These are phyloP conservation scores for Hericium rajendrae DNA, from an alignment of 768 basidiomycete species.

Conservation along the genomic window DNA sequence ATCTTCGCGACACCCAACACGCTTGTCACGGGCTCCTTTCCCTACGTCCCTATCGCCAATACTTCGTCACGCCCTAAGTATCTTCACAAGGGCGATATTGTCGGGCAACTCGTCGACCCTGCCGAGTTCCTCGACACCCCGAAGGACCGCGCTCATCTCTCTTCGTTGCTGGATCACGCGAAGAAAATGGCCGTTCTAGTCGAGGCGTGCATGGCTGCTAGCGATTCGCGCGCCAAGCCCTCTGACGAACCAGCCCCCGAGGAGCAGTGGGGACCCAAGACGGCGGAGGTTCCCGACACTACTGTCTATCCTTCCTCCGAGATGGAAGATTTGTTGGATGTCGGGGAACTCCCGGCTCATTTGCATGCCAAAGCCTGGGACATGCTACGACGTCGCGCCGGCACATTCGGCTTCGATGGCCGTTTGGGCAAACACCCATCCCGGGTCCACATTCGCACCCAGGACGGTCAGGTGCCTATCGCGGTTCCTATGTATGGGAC, in stretches of 20 bases:
- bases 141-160: background rate
- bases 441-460: too few relatives aligned
- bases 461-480: too few relatives aligned
- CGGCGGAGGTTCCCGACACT: too few relatives aligned
- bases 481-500: too few relatives aligned
- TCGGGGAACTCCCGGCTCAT: background rate
- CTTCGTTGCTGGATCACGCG: background rate
- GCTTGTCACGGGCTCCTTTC: background rate
- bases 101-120: background rate
- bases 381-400: background rate
- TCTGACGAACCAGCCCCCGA: too few relatives aligned
- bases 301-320: too few relatives aligned
- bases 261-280: background rate
- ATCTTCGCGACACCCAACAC: background rate
- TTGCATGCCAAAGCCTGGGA: background rate
- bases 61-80: background rate
- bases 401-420: too few relatives aligned
- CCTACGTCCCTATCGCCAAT: background rate
- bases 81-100: background rate
- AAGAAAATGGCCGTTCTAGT: background rate
- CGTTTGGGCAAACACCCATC: too few relatives aligned
- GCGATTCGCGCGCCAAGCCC: too few relatives aligned
- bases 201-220: too few relatives aligned
- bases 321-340: constrained; percentile 1
- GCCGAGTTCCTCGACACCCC: background rate